Conservation (phyloP, 768 basidiomycete species). For the Psilocybe sp. region DNA sequence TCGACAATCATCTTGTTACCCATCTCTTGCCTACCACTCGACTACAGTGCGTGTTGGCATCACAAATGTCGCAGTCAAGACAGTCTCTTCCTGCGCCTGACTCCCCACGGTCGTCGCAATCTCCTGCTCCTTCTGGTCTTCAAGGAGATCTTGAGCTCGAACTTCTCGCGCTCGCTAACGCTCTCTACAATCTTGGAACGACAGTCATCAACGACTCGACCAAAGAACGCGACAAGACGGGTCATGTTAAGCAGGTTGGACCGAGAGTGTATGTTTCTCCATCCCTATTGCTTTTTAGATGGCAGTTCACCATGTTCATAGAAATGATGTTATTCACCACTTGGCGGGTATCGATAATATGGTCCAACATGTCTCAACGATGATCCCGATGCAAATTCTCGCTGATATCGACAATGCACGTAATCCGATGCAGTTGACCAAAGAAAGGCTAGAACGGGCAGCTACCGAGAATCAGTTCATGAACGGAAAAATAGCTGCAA, state of each 20-base stretch:
- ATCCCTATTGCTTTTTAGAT: neutral
- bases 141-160: conserved; percentile 80
- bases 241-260: conserved; percentile 75
- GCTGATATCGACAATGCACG: conserved; percentile 76
- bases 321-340: conserved; percentile 74
- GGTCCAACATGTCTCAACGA: conserved; percentile 56
- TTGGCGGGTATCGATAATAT: conserved; percentile 66
- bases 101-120: conserved; percentile 72
- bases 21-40: neutral
- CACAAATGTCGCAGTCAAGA: conserved; percentile 3
- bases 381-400: conserved; percentile 74
- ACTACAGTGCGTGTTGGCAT: neutral
- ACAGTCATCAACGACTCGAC: conserved; percentile 83
- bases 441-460: conserved; percentile 75
- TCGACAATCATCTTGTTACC: too few relatives aligned
- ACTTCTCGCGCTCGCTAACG: conserved; percentile 71
- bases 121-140: conserved; percentile 61
- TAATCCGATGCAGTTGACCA: conserved; percentile 81
- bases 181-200: conserved; percentile 77
- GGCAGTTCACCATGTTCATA: conserved; percentile 22
- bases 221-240: conserved; percentile 72
- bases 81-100: conserved; percentile 43
- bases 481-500: conserved; percentile 83
- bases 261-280: conserved; percentile 55
- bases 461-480: conserved; percentile 91